phyloP scores from a whole-genome alignment of 306 rosid species.

The Quercus mongolica region DNA sequence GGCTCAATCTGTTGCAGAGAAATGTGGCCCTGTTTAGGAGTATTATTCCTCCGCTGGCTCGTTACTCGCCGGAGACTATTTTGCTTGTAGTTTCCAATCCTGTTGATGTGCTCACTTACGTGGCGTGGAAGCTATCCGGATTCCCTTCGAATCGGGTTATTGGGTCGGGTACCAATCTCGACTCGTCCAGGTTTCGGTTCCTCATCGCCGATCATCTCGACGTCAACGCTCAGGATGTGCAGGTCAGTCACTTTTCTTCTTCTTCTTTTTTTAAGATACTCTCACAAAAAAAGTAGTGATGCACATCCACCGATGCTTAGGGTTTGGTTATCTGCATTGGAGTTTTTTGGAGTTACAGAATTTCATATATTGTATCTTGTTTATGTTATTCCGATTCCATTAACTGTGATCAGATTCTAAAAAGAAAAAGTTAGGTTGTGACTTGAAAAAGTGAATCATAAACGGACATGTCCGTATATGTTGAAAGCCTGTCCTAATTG shows the following conservation, averaged over 20 bases:
- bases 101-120: constrained; percentile 72
- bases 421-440: too few species aligned
- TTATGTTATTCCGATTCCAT: too few species aligned
- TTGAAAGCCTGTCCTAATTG: too few species aligned
- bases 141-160: constrained; percentile 82
- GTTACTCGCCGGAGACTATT: constrained; percentile 49
- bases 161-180: constrained; percentile 92
- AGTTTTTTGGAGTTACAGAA: too few species aligned
- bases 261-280: not conserved
- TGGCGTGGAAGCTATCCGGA: constrained; percentile 89
- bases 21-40: constrained; percentile 61
- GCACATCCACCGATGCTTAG: not conserved
- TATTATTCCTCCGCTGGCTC: constrained; percentile 69
- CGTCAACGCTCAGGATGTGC: constrained; percentile 91
- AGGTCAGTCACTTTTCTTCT: constrained; percentile 29
- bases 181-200: constrained; percentile 83
- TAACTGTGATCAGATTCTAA: too few species aligned
- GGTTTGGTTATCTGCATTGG: too few species aligned
- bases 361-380: too few species aligned
- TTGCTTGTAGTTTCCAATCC: constrained; percentile 79
- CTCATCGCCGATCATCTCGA: constrained; percentile 94
- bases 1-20: constrained; percentile 72
- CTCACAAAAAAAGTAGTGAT: too few species aligned
- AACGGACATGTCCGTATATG: too few species aligned
- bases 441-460: too few species aligned